These are phyloP conservation scores for Stagonosporopsis vannaccii DNA, from an alignment of 2,329 filamentous ascomycete genomes.

Conservation along the genomic window DNA sequence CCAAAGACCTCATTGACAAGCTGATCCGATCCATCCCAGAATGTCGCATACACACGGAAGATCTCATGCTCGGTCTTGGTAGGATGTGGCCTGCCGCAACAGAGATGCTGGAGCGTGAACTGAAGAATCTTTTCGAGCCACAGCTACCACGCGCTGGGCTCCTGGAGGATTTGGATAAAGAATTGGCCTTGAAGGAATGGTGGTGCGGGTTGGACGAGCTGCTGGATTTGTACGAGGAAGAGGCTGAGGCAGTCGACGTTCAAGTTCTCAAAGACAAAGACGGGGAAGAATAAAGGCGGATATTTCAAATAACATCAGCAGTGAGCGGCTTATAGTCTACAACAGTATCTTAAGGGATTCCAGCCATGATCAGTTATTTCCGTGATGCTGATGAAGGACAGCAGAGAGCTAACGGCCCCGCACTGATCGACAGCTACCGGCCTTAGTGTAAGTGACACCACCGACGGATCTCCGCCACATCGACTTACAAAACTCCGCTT, in stretches of 20 bases:
- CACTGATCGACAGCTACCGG: constrained; percentile 8
- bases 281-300: not conserved
- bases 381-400: constrained; percentile 1
- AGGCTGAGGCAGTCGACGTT: not conserved
- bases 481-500: not conserved
- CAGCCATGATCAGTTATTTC: not conserved
- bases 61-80: constrained; percentile 5
- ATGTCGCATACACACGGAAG: not conserved
- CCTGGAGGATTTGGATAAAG: not conserved
- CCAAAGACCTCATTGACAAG: not conserved
- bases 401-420: not conserved
- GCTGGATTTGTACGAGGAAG: not conserved
- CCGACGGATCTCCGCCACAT: constrained; percentile 1
- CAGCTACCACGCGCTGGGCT: not conserved
- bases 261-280: not conserved
- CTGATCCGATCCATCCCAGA: not conserved
- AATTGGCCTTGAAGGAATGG: not conserved
- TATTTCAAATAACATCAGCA: not conserved
- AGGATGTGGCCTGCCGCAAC: not conserved
- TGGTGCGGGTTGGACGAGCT: not conserved
- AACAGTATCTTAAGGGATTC: not conserved
- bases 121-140: constrained; percentile 8
- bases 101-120: constrained; percentile 6
- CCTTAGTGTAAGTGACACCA: not conserved
- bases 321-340: not conserved